phyloP scores from a whole-genome alignment of 2,329 filamentous ascomycete genomes.

The Aschersonia sp. region DNA sequence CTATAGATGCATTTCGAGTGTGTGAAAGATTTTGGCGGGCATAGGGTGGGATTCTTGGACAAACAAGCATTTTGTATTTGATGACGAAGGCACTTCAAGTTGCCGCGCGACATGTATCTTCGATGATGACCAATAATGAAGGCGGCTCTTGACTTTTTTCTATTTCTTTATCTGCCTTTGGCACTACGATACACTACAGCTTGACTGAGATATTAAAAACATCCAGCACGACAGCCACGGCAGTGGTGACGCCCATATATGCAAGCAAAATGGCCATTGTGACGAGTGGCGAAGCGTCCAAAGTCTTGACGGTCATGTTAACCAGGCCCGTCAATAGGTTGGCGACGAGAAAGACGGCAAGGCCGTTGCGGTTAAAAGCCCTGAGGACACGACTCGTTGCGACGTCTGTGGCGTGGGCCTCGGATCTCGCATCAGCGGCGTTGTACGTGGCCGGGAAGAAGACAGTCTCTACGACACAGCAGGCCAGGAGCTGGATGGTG shows the following conservation, averaged over 20 bases:
- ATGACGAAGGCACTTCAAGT: no score
- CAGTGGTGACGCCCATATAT: slow-evolving; percentile 56
- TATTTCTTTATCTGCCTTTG: neutral
- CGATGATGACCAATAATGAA: no score
- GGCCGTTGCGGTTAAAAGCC: slow-evolving; percentile 78
- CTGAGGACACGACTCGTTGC: slow-evolving; percentile 71
- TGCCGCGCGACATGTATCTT: no score
- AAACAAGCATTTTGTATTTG: no score
- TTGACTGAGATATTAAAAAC: slow-evolving; percentile 54
- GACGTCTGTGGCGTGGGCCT: slow-evolving; percentile 46
- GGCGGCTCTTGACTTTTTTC: no score
- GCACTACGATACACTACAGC: slow-evolving; percentile 24
- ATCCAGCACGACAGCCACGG: slow-evolving; percentile 53
- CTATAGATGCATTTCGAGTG: no score
- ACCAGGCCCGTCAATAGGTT: slow-evolving; percentile 82
- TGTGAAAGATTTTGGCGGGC: no score
- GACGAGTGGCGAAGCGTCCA: slow-evolving; percentile 48
- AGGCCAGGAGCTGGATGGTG: slow-evolving; percentile 63
- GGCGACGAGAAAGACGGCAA: slow-evolving; percentile 72
- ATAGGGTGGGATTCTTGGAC: no score
- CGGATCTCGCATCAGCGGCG: slow-evolving; percentile 35
- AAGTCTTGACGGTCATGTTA: slow-evolving; percentile 73
- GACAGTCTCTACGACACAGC: slow-evolving; percentile 61
- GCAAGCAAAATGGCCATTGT: slow-evolving; percentile 62
- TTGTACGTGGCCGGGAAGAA: slow-evolving; percentile 63